phyloP scores from a whole-genome alignment of 768 basidiomycete genomes.

The Russula vinacea region DNA sequence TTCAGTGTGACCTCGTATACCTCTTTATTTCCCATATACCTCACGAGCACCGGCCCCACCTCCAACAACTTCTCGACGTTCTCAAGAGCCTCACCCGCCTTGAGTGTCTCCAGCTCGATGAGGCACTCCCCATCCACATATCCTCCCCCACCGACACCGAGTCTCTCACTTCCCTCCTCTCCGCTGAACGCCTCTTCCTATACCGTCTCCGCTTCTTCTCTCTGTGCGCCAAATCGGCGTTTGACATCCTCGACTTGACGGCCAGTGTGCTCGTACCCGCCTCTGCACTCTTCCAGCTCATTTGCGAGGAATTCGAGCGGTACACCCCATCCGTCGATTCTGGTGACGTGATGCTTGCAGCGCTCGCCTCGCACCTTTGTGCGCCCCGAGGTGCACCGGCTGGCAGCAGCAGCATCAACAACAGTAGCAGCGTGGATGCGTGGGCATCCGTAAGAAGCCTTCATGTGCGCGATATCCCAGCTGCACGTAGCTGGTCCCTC shows the following conservation, averaged over 20 bases:
- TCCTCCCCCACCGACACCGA: conserved; percentile 12
- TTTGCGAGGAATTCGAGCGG: conserved; percentile 23
- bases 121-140: conserved; percentile 23
- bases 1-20: conserved; percentile 25
- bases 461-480: conserved; percentile 25
- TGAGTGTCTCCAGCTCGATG: conserved; percentile 25
- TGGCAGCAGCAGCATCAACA: not conserved
- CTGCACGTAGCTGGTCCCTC: conserved; percentile 23
- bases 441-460: conserved; percentile 18
- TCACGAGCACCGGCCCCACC: conserved; percentile 4
- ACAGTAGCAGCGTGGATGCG: not conserved
- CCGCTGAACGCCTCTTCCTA: conserved; percentile 21
- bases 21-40: conserved; percentile 26
- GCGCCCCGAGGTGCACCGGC: conserved; percentile 6
- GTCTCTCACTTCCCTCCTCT: conserved; percentile 7
- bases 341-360: conserved; percentile 25
- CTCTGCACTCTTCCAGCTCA: conserved; percentile 23
- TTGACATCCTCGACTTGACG: conserved; percentile 26
- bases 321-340: conserved; percentile 18
- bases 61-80: conserved; percentile 19
- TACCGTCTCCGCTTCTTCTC: conserved; percentile 19
- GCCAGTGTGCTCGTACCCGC: conserved; percentile 19
- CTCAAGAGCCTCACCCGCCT: conserved; percentile 19
- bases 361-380: conserved; percentile 22
- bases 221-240: conserved; percentile 19